Conservation (phyloP, 2,329 filamentous ascomycete genomes). For the Microsporum canis region DNA sequence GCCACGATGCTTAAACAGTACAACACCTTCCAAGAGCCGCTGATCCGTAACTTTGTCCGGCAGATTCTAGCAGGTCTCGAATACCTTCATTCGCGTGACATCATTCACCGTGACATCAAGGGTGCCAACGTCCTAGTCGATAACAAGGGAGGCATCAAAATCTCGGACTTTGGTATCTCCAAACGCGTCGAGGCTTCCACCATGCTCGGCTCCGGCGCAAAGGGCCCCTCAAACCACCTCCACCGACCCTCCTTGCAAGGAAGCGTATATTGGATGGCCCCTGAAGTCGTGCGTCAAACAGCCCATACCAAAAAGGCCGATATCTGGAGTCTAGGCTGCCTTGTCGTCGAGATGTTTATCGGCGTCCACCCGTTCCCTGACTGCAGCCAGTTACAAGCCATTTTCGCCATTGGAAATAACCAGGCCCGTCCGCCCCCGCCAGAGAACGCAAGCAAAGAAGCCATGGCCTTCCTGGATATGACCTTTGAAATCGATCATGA, state of each 20-base stretch:
- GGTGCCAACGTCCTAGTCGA: conserved; percentile 97
- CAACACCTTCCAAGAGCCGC: conserved; percentile 80
- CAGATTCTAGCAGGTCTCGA: conserved; percentile 88
- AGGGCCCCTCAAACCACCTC: conserved; percentile 31
- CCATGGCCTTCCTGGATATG: conserved; percentile 67
- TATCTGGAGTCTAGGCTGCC: conserved; percentile 93
- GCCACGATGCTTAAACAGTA: conserved; percentile 99
- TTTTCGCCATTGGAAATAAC: conserved; percentile 92
- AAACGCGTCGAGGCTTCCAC: conserved; percentile 94
- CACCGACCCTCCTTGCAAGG: conserved; percentile 72
- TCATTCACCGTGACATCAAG: conserved; percentile 98
- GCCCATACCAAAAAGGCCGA: conserved; percentile 97
- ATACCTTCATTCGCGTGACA: conserved; percentile 87
- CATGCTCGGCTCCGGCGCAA: conserved; percentile 46
- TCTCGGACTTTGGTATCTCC: conserved; percentile 96
- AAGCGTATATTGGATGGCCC: conserved; percentile 99
- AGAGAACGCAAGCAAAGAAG: conserved; percentile 73
- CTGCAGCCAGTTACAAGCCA: conserved; percentile 91
- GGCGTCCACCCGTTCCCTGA: conserved; percentile 93
- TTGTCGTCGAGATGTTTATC: conserved; percentile 99
- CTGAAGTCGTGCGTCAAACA: conserved; percentile 95
- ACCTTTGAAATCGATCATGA: conserved; percentile 97
- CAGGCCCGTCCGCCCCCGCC: conserved; percentile 82
- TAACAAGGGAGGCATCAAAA: conserved; percentile 98
- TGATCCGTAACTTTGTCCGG: conserved; percentile 91